Evolutionary conservation across 495 filamentous ascomycete genomes (phyloP).

Genomic region (Penicillium desertorum): DNA sequence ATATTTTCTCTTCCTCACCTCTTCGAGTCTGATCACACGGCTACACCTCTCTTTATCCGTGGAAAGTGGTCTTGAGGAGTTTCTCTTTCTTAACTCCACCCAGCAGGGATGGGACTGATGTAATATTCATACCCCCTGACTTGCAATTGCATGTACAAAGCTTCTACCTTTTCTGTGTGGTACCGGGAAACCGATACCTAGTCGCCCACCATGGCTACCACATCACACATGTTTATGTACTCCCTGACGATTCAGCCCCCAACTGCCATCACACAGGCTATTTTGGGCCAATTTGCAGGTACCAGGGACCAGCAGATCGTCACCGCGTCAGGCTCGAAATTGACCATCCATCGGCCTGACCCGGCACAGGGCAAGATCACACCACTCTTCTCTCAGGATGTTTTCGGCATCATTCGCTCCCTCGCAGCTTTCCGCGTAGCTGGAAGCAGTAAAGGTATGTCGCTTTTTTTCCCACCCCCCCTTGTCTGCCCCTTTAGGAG

Average conservation of each 20-base stretch:
- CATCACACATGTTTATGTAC: constrained; percentile 97
- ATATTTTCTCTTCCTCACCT: constrained; percentile 24
- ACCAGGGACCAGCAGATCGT: constrained; percentile 96
- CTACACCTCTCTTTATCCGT: constrained; percentile 4
- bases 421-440: constrained; percentile 87
- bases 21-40: constrained; percentile 4
- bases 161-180: constrained; percentile 18
- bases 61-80: constrained; percentile 17
- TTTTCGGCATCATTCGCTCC: constrained; percentile 90
- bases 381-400: constrained; percentile 83
- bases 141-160: constrained; percentile 35
- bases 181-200: constrained; percentile 22
- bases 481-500: constrained; percentile 50
- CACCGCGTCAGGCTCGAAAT: constrained; percentile 84
- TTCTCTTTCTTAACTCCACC: constrained; percentile 15
- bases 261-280: constrained; percentile 81
- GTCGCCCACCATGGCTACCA: constrained; percentile 81
- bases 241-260: constrained; percentile 90
- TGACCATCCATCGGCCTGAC: constrained; percentile 85
- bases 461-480: constrained; percentile 22
- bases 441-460: constrained; percentile 95
- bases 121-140: constrained; percentile 30
- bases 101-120: constrained; percentile 47
- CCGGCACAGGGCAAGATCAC: constrained; percentile 80
- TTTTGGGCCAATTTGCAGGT: constrained; percentile 90